These are phyloP conservation scores for Tulasnella sp. DNA, from an alignment of 768 basidiomycete genomes.

Conservation along the genomic window DNA sequence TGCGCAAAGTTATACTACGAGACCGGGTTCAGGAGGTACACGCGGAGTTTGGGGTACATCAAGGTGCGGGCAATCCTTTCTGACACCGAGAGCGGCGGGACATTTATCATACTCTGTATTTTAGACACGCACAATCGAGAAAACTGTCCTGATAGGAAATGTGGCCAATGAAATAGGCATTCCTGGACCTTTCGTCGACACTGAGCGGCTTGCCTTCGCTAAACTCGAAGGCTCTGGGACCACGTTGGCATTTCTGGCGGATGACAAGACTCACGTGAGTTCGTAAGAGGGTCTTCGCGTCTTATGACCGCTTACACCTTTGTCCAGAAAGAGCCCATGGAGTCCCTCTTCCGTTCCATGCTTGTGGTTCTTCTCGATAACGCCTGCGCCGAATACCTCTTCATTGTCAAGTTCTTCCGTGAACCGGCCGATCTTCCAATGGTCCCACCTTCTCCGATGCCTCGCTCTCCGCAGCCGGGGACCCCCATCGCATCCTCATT, in stretches of 20 bases:
- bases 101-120: constrained; percentile 2
- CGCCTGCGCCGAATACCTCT: constrained; percentile 87
- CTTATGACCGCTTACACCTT: neutral
- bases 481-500: constrained; percentile 33
- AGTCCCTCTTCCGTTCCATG: constrained; percentile 82
- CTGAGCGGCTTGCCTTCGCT: constrained; percentile 64
- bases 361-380: constrained; percentile 94
- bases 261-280: constrained; percentile 83
- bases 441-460: constrained; percentile 14
- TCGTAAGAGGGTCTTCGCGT: neutral
- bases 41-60: constrained; percentile 75
- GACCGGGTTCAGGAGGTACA: constrained; percentile 90
- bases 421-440: constrained; percentile 26
- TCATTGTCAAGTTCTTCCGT: constrained; percentile 83
- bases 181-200: constrained; percentile 48
- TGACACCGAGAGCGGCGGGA: neutral
- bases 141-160: constrained; percentile 63
- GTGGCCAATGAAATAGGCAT: constrained; percentile 47
- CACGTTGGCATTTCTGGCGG: constrained; percentile 84
- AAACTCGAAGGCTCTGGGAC: constrained; percentile 80
- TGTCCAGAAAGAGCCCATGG: constrained; percentile 74
- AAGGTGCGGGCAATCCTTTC: constrained; percentile 54
- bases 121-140: constrained; percentile 72
- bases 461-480: constrained; percentile 29
- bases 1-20: constrained; percentile 91